Base-by-base conservation (phyloP, 192 early-diverging fungal species). In the Coemansia sp. region DNA sequence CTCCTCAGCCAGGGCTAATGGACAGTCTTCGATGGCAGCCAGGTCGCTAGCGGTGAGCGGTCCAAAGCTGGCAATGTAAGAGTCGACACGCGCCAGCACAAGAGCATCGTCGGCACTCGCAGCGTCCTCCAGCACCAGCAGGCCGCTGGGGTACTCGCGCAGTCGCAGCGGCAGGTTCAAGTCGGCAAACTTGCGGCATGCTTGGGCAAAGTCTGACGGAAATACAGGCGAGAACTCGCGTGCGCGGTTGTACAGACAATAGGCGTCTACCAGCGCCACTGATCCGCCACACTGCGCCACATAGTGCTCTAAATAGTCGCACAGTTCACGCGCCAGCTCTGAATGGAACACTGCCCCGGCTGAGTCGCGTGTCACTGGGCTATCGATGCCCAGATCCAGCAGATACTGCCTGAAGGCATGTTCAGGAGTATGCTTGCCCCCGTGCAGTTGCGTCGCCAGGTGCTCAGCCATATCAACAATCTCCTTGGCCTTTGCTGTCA, bases 161-260 rank as follows among this genome's bases (percentile, higher is more conserved):
- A 97, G 65, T 27, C 90, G 84, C 46, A 94, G 87, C 5, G 93
- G 91, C 37, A 97, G 78, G 23, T 86, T 62, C 51, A 96, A 78
- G 7, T 64, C 55, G 58, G 85, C 84, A 64, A 97, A 94, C 68
- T 86, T 81, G 14, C 71, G 70, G 72, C 91, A 91, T 23, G 92
- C 90, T 67, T 90, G 91, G 55, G 88, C 87, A 62, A 99, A 86
- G 83, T 99, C 97, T n/a, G 92, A 86, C 6, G 97, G 97, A 0
- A 95, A 99, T 17, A 99, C 91, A 10, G 97, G 85, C 23, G 93
- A 91, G 79, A 76, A 70, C 58, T 95, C 95, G 53, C 97, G 89
- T 6, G 95, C 97, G 4, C 95, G 89, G 74, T 99, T 99, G 74
- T 94, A 96, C 44, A 99, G 70, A 71, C 95, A 98, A 77, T 96